Evolutionary conservation across 768 basidiomycete species (phyloP), one percentile per base, ranked within the genome.

Genomic region (Amanita polypyramis): DNA sequence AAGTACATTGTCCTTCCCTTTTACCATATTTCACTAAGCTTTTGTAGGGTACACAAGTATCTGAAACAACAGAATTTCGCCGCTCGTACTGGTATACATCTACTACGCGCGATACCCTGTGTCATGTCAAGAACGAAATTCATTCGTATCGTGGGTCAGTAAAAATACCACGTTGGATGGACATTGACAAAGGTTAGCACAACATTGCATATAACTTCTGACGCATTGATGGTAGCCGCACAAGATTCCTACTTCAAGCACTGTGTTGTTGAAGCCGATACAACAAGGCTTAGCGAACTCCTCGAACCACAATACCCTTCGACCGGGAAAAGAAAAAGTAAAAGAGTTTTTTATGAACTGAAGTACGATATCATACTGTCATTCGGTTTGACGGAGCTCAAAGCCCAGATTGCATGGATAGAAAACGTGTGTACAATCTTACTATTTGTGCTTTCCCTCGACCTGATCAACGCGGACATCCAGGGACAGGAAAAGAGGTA

Each of bases 361-460:
- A 50, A 60, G 10, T 75, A 65, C 45, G 64, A 67, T 7, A 58
- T 76, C 27, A 60, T 73, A 29, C 52, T 76, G 43, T 62, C 60
- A 42, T 69, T 72, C 34, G 75, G 75, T 0, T 38, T 65, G 34
- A 72, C 74, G 0, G 74, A 76, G 45, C 40, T 75, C n/a, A 66
- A 70, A 49, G 72, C 73, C 0, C 68, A 72, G 38, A 62, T 74
- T 9, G 57, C 61, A 7, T 76, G 74, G 74, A 58, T 50, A 37
- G 70, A 75, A 43, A 51, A 65, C 35, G 68, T 70, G 45, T 23
- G 44, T 45, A 20, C 10, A 7, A 7, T 14, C 7, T 39, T 32
- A 23, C 12, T 10, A 9, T 23, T 3, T 20, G 6, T n/a, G 12
- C 2, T 43, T 1, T 5, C 29, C 4, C n/a, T 5, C 14, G 34